Base-by-base conservation (phyloP, 2,329 filamentous ascomycete species). In the Penicillium hordei region DNA sequence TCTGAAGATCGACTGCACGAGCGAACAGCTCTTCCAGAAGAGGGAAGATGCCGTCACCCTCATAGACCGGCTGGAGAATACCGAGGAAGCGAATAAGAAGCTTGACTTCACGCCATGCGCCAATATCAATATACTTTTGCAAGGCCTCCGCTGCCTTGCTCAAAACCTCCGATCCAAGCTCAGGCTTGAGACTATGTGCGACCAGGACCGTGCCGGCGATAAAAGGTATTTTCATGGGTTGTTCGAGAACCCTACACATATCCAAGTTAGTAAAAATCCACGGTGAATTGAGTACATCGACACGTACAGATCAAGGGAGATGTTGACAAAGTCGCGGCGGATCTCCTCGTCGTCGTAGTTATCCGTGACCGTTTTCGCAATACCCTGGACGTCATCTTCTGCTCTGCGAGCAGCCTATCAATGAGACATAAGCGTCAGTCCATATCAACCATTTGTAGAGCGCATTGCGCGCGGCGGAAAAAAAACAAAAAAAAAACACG, bases 141-240 rank as follows among this genome's bases (percentile, higher is more conserved):
- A 88, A 78, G 50, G 82, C 81, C 36, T 81, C 78, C 1, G 83
- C 82, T 43, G 88, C 79, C 64, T 84, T 85, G 51, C 78, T 81
- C 64, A 97, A 80, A 21, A 96, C 80, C 62, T 91, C 85, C 38
- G 82, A 82, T 33, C 89, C 85, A 36, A 96, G 81, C 64, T 94
- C 89, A 5, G 89, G 82, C 70, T 91, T 91, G 67, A 89, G 78
- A 27, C 85, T 84, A 77, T 97, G 97, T 64, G 88, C 84, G 56
- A 91, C 84, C 57, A 96, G 82, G 43, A 95, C 83, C 15, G 93
- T 87, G 21, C 90, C 91, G 10, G 93, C 92, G 38, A 96, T 83
- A 72, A 97, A 97, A 0, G 94, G 93, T n/a, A 92, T 95, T 81
- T 97, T 97, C 75, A 99, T 88, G 1, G 94, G 94, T 77, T 99